Percentiles rank a stretch among this genome's conserved stretches.
phyloP scores from a whole-genome alignment of 1,284 basidiomycete species.

The Fistulinella cinereoalba region DNA sequence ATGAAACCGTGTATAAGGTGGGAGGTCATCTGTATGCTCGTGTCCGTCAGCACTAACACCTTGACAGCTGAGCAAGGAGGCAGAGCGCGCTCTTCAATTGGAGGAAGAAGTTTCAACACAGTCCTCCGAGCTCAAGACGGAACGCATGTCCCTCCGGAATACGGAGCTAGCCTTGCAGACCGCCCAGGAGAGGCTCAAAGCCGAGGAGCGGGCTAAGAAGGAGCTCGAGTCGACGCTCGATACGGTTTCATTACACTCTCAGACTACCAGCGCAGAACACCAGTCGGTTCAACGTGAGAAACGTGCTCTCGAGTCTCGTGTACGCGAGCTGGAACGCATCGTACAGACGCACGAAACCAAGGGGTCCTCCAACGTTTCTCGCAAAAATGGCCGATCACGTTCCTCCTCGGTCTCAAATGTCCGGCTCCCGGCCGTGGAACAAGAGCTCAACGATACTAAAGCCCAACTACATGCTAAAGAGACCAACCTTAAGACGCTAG shows the following conservation, averaged over 20 bases:
- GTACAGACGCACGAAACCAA: conserved; percentile 37
- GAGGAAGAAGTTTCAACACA: conserved; percentile 49
- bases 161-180: conserved; percentile 46
- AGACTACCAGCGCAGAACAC: conserved; percentile 43
- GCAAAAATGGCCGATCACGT: conserved; percentile 37
- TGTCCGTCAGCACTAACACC: conserved; percentile 9
- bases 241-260: conserved; percentile 52
- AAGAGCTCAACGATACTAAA: conserved; percentile 49
- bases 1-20: conserved; percentile 63
- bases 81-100: conserved; percentile 52
- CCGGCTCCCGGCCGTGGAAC: conserved; percentile 49
- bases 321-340: conserved; percentile 54
- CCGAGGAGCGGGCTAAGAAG: conserved; percentile 46
- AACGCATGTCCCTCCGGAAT: conserved; percentile 55
- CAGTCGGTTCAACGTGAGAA: conserved; percentile 56
- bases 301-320: conserved; percentile 46
- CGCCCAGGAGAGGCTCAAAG: conserved; percentile 50
- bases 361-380: conserved; percentile 29
- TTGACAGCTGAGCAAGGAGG: conserved; percentile 55
- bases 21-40: conserved; percentile 12
- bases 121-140: conserved; percentile 53
- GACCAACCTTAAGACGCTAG: conserved; percentile 39
- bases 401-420: conserved; percentile 52
- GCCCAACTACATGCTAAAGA: conserved; percentile 44
- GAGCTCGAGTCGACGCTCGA: conserved; percentile 61